Conservation (phyloP, 2,329 filamentous ascomycete genomes). For the Alternaria brassicae region DNA sequence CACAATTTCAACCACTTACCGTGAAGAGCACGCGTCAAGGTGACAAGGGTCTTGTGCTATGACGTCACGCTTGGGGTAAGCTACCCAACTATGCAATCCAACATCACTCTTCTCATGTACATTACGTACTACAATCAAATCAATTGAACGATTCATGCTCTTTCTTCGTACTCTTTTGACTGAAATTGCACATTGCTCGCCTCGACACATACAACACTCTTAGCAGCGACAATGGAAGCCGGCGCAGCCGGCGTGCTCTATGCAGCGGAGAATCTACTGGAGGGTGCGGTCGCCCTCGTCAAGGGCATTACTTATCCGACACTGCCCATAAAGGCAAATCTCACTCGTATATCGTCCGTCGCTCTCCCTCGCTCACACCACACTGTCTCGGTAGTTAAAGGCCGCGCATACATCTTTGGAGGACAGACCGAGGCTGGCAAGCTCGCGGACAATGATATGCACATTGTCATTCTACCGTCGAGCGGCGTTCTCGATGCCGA, state of each 20-base stretch:
- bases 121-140: background rate
- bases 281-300: constrained; percentile 56
- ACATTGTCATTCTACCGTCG: constrained; percentile 60
- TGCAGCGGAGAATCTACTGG: constrained; percentile 46
- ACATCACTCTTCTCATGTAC: constrained; percentile 12
- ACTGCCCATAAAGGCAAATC: constrained; percentile 59
- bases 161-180: background rate
- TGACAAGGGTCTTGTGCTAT: constrained; percentile 11
- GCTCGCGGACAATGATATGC: constrained; percentile 60
- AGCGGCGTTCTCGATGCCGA: constrained; percentile 54
- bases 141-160: background rate
- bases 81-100: constrained; percentile 13
- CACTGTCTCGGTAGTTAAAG: constrained; percentile 61
- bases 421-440: constrained; percentile 52
- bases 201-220: background rate
- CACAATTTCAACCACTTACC: background rate
- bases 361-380: constrained; percentile 59
- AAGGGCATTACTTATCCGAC: constrained; percentile 59
- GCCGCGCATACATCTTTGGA: constrained; percentile 64
- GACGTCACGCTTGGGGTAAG: constrained; percentile 13
- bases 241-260: constrained; percentile 49
- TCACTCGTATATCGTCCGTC: constrained; percentile 56
- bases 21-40: background rate
- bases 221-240: constrained; percentile 54
- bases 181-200: background rate